Evolutionary conservation across 352 stramenopile genomes (phyloP), one percentile per base, ranked within the genome.

Genomic region (Phytopythium montanum): DNA sequence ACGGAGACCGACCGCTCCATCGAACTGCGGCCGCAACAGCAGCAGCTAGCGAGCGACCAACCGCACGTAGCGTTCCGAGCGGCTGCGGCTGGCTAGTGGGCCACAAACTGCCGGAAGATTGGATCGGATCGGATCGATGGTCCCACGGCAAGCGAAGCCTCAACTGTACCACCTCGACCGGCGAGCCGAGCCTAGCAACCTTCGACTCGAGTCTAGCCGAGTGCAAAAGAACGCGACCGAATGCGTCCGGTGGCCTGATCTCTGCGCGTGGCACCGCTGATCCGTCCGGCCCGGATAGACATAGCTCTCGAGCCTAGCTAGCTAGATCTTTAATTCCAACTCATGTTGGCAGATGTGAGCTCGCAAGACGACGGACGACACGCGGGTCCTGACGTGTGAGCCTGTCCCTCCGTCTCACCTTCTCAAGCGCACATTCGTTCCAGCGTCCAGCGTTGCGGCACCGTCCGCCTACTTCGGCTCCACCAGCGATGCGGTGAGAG

Each of bases 321-420:
- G 14, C 39, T 54, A 36, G 46, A 31, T 54, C 46, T 31, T 31
- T 26, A 39, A 18, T 26, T 54, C 21, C 26, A 36, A 54, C 46
- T 54, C 26, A 54, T 21, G 46, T 23, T 54, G 26, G 23, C 46
- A 34, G 46, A 54, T 39, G 46, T 12, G 9, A 39, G 19, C 26
- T 36, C 25, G 46, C 16, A 34, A 39, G n/a, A n/a, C n/a, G n/a
- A n/a, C n/a, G n/a, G n/a, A 39, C 26, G 16, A 7, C 26, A 38
- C 49, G 49, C 19, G 49, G 18, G 1, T 25, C 1, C 33, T 34
- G 49, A 1, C 18, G 19, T 13, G 13, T 12, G 8, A 21, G 49
- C 49, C 49, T 54, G 49, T 54, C 49, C 49, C 26, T 18, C 49
- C 28, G 18, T 34, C 31, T 54, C 25, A 54, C n/a, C 46, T 25